Base-by-base conservation (phyloP, 768 basidiomycete genomes). In the Asterophora parasitica region DNA sequence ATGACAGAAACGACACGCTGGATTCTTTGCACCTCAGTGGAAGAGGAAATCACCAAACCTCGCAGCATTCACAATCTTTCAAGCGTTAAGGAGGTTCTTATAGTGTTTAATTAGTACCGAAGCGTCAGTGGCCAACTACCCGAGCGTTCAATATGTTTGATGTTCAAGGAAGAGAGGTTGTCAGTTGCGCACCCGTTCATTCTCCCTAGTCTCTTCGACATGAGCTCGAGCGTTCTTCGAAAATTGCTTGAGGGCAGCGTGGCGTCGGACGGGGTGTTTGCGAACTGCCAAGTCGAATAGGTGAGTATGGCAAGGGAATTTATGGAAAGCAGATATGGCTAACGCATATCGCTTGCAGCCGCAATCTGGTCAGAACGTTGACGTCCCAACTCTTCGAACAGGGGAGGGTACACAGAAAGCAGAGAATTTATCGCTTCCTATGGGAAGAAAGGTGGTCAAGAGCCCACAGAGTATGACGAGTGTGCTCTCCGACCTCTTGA, bases 271-370 rank as follows among this genome's bases (percentile, higher is more conserved):
- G 27, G 58, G 58, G 43, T 63, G 60, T 26, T 48, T 32, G 49
- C 59, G 54, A 32, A 69, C 66, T 74, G 52, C 7, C 57, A 45
- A 51, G 7, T 17, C 32, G 34, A 34, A 49, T 41, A 33, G 23
- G 31, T 32, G 36, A 46, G 4, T 38, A 26, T 23, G 3, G 23
- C 6, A 23, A 40, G 15, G 23, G 11, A 39, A 27, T 27, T 27
- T 28, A n/a, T 23, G 38, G 26, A 7, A 13, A 23, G 17, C 19
- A 43, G 20, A 36, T 19, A 12, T 32, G 7, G 65, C 70, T 50
- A 19, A 72, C 74, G 48, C 63, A 66, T 69, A 49, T 63, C 61
- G 47, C 67, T 70, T 26, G 69, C 70, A 34, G 59, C 52, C 33
- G 72, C 63, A 30, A 71, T 61, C 15, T 53, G 47, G 10, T 63